Percentiles rank a stretch among this genome's conserved stretches.
These are phyloP conservation scores for Cladosporium austrohemisphaericum DNA, from an alignment of 2,329 filamentous ascomycete species.

Conservation along the genomic window DNA sequence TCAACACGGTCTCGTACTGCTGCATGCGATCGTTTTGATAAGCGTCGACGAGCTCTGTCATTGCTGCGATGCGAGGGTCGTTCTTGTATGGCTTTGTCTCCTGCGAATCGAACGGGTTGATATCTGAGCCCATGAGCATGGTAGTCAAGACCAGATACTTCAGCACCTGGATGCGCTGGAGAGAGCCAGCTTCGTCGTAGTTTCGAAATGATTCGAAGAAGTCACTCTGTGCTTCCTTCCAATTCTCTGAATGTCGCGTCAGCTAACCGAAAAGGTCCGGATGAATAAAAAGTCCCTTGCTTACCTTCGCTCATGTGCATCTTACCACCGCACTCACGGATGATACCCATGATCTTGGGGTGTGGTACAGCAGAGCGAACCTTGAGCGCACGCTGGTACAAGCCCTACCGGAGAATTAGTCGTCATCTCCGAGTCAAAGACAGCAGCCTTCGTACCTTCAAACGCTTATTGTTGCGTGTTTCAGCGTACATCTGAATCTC, in stretches of 20 bases:
- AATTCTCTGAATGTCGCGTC: constrained; percentile 65
- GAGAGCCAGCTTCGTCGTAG: constrained; percentile 94
- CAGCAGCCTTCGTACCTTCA: constrained; percentile 58
- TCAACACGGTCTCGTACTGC: constrained; percentile 80
- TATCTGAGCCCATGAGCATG: constrained; percentile 97
- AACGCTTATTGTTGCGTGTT: constrained; percentile 93
- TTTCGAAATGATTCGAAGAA: constrained; percentile 99
- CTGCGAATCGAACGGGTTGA: constrained; percentile 98
- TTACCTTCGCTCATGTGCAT: constrained; percentile 96
- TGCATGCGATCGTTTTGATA: constrained; percentile 96
- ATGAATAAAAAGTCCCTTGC: constrained; percentile 28
- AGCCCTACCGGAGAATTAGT: constrained; percentile 43
- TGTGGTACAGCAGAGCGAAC: constrained; percentile 97
- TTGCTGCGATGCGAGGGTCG: constrained; percentile 89
- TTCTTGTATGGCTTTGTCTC: constrained; percentile 98
- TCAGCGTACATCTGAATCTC: constrained; percentile 99
- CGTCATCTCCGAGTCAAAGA: constrained; percentile 8
- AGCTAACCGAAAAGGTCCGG: constrained; percentile 20
- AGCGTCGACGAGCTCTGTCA: constrained; percentile 95
- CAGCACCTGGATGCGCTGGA: constrained; percentile 93
- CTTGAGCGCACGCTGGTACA: constrained; percentile 86
- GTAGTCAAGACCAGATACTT: constrained; percentile 95
- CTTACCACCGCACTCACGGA: constrained; percentile 96
- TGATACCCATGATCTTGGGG: constrained; percentile 98
- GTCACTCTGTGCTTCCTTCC: constrained; percentile 93